Conservation (phyloP, 176 grass and related monocot genomes). For the Tillandsia fasciculata region DNA sequence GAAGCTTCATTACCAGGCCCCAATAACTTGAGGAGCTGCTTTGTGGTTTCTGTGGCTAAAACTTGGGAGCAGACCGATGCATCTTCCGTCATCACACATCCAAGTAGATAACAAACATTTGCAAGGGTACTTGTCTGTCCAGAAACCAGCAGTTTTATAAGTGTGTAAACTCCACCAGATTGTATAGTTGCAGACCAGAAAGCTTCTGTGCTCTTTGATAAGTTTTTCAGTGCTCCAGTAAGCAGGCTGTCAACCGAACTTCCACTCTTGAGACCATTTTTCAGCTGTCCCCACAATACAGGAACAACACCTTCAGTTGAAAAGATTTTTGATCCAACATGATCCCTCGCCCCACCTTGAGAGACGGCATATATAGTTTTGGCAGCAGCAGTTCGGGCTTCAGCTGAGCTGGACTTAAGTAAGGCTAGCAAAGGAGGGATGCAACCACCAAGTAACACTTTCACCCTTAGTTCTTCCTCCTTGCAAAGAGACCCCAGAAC, state of each 20-base stretch:
- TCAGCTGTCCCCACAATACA: slow-evolving; percentile 76
- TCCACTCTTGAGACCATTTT: slow-evolving; percentile 67
- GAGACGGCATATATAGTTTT: slow-evolving; percentile 92
- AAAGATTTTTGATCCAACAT: slow-evolving; percentile 95
- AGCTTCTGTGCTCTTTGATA: slow-evolving; percentile 85
- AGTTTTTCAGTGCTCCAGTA: slow-evolving; percentile 78
- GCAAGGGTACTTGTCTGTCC: slow-evolving; percentile 58
- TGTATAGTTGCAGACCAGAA: slow-evolving; percentile 78
- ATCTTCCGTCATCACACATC: slow-evolving; percentile 89
- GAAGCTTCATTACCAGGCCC: slow-evolving; percentile 88
- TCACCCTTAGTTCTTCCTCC: slow-evolving; percentile 83
- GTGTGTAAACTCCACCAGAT: slow-evolving; percentile 84
- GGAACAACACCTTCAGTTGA: slow-evolving; percentile 86
- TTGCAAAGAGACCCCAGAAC: slow-evolving; percentile 94
- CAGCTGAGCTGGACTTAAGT: slow-evolving; percentile 69
- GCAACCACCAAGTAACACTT: slow-evolving; percentile 87
- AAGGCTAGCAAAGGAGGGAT: slow-evolving; percentile 85
- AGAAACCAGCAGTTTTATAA: slow-evolving; percentile 80
- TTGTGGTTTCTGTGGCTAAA: slow-evolving; percentile 69
- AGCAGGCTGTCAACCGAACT: slow-evolving; percentile 70
- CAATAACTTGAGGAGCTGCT: slow-evolving; percentile 90
- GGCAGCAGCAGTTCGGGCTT: slow-evolving; percentile 69
- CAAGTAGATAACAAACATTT: slow-evolving; percentile 84
- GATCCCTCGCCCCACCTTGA: slow-evolving; percentile 88
- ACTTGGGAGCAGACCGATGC: slow-evolving; percentile 80